Evolutionary conservation across 1,139 yeast species (phyloP).

Genomic region (Sugiyamaella xylanicola): DNA sequence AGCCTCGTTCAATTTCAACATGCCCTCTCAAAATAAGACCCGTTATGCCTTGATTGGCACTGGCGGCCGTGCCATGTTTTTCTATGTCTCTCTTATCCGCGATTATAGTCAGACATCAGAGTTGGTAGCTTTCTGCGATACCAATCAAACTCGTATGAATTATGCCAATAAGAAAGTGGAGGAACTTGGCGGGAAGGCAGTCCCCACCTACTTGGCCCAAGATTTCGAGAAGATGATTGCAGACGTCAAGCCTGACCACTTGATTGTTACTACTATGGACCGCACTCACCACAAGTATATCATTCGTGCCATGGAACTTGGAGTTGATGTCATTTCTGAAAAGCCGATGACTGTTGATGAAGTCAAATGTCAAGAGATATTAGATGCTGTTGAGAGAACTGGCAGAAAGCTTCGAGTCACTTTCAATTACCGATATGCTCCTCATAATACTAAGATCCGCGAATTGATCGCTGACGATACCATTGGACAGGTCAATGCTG

Average conservation of each 20-base stretch:
- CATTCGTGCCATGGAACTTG: conserved; percentile 27
- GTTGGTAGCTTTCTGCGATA: conserved; percentile 27
- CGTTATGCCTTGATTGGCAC: conserved; percentile 27
- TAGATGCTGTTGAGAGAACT: conserved; percentile 26
- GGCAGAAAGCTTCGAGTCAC: conserved; percentile 25
- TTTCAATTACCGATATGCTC: conserved; percentile 28
- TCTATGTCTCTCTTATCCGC: conserved; percentile 24
- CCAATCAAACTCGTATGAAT: conserved; percentile 27
- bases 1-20: not conserved
- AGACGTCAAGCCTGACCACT: conserved; percentile 23
- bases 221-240: conserved; percentile 26
- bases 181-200: conserved; percentile 21
- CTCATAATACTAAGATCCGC: conserved; percentile 27
- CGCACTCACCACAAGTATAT: conserved; percentile 28
- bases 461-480: conserved; percentile 25
- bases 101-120: conserved; percentile 25
- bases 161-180: conserved; percentile 24
- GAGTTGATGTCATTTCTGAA: conserved; percentile 26
- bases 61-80: conserved; percentile 28
- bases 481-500: conserved; percentile 27
- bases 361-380: conserved; percentile 25
- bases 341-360: conserved; percentile 29
- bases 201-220: conserved; percentile 25
- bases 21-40: conserved; percentile 20
- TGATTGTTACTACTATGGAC: conserved; percentile 28